Conservation (phyloP, 169 alveolate species). For the Babesia gibsoni region DNA sequence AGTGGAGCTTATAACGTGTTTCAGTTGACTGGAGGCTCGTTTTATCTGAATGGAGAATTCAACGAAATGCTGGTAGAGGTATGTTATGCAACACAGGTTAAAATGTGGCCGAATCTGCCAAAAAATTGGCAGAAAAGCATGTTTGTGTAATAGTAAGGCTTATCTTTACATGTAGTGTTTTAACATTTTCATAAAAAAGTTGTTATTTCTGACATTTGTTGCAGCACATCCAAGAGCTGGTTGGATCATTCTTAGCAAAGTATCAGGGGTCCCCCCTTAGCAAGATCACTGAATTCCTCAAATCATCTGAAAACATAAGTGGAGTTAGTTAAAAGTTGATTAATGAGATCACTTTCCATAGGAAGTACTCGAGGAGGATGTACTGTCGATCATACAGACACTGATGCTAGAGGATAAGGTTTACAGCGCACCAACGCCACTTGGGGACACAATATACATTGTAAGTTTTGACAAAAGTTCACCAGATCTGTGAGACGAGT, state of each 20-base stretch:
- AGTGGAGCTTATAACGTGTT: neutral
- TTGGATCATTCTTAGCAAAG: slow-evolving; percentile 57
- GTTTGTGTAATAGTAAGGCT: too few species aligned
- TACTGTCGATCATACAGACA: slow-evolving; percentile 34
- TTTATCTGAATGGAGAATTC: slow-evolving; percentile 87
- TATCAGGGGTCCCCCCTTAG: slow-evolving; percentile 64
- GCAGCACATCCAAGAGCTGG: slow-evolving; percentile 59
- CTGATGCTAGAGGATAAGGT: slow-evolving; percentile 60
- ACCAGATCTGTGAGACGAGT: slow-evolving; percentile 9
- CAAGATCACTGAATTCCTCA: slow-evolving; percentile 64
- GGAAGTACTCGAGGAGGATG: slow-evolving; percentile 61
- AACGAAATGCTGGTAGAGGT: slow-evolving; percentile 85
- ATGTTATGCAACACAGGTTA: slow-evolving; percentile 50
- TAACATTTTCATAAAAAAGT: too few species aligned
- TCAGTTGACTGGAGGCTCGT: slow-evolving; percentile 88
- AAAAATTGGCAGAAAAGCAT: too few species aligned
- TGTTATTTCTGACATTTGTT: too few species aligned
- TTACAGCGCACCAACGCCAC: slow-evolving; percentile 46
- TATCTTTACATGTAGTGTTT: too few species aligned
- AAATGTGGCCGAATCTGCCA: slow-evolving; percentile 53
- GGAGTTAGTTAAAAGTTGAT: slow-evolving; percentile 18
- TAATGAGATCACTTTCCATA: neutral
- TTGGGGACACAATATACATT: slow-evolving; percentile 42
- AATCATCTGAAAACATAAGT: slow-evolving; percentile 41
- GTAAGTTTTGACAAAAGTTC: slow-evolving; percentile 25